Evolutionary conservation across 768 basidiomycete genomes (phyloP).

Genomic region (Hebeloma cylindrosporum): DNA sequence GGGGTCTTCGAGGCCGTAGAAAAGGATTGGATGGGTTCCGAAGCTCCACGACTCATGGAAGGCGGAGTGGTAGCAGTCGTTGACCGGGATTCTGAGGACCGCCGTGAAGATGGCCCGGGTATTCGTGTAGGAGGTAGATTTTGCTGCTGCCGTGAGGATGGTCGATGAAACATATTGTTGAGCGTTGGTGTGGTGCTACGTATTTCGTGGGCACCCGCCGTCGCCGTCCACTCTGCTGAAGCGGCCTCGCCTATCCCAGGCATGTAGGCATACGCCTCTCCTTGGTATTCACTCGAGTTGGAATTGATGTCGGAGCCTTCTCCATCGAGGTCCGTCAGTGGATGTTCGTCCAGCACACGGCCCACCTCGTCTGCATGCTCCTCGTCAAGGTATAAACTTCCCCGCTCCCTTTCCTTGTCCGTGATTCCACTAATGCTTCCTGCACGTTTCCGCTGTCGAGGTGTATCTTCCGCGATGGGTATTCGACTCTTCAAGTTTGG

Average conservation of each 20-base stretch:
- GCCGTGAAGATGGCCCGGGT: slow-evolving; percentile 40
- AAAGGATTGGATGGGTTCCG: slow-evolving; percentile 32
- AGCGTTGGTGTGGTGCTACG: slow-evolving; percentile 47
- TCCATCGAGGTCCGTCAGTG: slow-evolving; percentile 71
- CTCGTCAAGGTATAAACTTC: slow-evolving; percentile 70
- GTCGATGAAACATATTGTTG: slow-evolving; percentile 24
- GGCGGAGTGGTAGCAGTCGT: slow-evolving; percentile 32
- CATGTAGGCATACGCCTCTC: slow-evolving; percentile 28
- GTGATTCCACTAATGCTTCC: slow-evolving; percentile 62
- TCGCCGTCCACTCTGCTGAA: slow-evolving; percentile 21
- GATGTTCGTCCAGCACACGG: slow-evolving; percentile 73
- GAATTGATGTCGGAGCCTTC: slow-evolving; percentile 48
- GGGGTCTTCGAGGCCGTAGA: slow-evolving; percentile 32
- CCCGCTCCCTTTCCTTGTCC: slow-evolving; percentile 53
- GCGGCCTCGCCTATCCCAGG: slow-evolving; percentile 24
- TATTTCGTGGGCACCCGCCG: slow-evolving; percentile 26
- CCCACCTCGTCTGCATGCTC: slow-evolving; percentile 44
- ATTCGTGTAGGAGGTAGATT: slow-evolving; percentile 38
- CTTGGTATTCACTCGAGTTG: slow-evolving; percentile 26
- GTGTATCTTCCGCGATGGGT: too few relatives aligned
- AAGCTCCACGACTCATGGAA: slow-evolving; percentile 9
- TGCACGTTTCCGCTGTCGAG: slow-evolving; percentile 53
- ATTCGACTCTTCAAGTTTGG: slow-evolving; percentile 26
- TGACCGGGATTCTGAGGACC: slow-evolving; percentile 48
- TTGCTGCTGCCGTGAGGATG: slow-evolving; percentile 32